These are phyloP conservation scores for Theileria annulata DNA, from an alignment of 169 alveolate genomes.

Conservation along the genomic window DNA sequence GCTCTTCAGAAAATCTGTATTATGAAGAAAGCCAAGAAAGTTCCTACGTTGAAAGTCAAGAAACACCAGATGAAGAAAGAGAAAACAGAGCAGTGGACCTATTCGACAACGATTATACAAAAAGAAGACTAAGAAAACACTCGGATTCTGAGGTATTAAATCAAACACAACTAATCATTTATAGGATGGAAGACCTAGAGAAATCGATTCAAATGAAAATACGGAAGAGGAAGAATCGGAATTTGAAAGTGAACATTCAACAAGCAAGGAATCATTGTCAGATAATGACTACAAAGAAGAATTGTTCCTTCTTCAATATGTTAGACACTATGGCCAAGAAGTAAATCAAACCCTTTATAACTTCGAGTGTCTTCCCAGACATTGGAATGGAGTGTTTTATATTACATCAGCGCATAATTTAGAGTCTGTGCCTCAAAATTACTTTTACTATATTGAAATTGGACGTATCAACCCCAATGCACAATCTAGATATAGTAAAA, in stretches of 20 bases:
- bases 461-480: constrained; percentile 42
- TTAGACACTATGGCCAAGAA: constrained; percentile 23
- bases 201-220: constrained; percentile 3
- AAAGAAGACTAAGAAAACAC: background rate
- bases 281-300: constrained; percentile 35
- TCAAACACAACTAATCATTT: background rate
- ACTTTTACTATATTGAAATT: constrained; percentile 57
- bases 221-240: constrained; percentile 10
- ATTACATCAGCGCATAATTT: constrained; percentile 64
- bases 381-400: constrained; percentile 63
- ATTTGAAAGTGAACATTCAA: constrained; percentile 38
- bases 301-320: constrained; percentile 35
- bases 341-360: constrained; percentile 24
- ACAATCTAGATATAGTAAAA: constrained; percentile 34
- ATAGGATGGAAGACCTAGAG: background rate
- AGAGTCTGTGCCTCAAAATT: constrained; percentile 51
- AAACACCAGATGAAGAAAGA: background rate
- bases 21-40: background rate
- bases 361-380: constrained; percentile 29
- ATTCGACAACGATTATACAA: background rate
- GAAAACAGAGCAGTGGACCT: background rate
- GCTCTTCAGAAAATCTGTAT: background rate
- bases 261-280: constrained; percentile 4
- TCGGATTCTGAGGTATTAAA: constrained; percentile 6
- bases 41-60: background rate